A percentile compares a stretch with the other conserved stretches of the same genome.
Evolutionary conservation across 148 eudicot species (phyloP).

Genomic region (Camellia japonica): DNA sequence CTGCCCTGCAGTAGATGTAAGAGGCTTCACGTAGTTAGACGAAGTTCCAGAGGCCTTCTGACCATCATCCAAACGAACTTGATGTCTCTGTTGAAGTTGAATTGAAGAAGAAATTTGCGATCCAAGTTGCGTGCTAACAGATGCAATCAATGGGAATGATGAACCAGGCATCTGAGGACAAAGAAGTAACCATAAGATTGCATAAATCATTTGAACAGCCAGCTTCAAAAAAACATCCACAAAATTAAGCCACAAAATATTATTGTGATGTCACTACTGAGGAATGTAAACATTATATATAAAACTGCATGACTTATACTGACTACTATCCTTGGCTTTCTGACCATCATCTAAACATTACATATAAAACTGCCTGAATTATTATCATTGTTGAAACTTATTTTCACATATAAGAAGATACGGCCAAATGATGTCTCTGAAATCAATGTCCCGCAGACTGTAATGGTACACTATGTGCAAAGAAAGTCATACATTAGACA

Average conservation of each 20-base stretch:
- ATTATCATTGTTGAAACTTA: not conserved
- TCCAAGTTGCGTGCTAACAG: conserved; percentile 40
- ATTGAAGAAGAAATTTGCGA: conserved; percentile 51
- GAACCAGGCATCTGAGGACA: conserved; percentile 14
- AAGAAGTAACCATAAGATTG: not conserved
- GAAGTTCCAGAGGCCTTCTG: conserved; percentile 40
- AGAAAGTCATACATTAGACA: not conserved
- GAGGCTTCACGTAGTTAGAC: conserved; percentile 52
- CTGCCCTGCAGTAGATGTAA: conserved; percentile 40
- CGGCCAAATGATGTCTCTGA: not conserved
- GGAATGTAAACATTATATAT: not conserved
- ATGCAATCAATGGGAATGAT: conserved; percentile 40
- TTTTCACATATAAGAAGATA: not conserved
- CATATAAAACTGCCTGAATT: not conserved
- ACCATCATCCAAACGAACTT: conserved; percentile 51
- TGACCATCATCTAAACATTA: not conserved
- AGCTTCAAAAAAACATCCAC: not conserved
- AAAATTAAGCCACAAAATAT: not conserved
- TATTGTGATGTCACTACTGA: not conserved
- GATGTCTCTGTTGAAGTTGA: conserved; percentile 51
- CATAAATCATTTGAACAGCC: not conserved
- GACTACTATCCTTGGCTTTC: not conserved
- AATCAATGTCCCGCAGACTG: not conserved
- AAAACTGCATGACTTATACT: not conserved
- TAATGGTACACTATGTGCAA: not conserved